phyloP scores from a whole-genome alignment of 192 early-diverging fungal species.

The Umbelopsis sp. region DNA sequence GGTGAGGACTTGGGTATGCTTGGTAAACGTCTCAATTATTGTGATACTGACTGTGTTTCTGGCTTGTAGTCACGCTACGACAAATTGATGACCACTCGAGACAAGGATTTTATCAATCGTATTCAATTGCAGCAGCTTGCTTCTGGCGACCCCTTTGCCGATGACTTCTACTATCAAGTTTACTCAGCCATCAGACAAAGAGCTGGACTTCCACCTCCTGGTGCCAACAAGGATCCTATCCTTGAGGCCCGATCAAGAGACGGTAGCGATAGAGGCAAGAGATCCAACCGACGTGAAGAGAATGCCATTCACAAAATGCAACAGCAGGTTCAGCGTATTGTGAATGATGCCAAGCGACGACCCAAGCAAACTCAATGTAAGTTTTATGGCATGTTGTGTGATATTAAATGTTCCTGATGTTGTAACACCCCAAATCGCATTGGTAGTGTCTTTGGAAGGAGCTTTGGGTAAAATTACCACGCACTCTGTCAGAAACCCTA shows the following conservation, averaged over 20 bases:
- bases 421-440: neutral
- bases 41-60: neutral
- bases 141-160: conserved; percentile 87
- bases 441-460: conserved; percentile 84
- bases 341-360: conserved; percentile 87
- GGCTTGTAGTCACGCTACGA: conserved; percentile 73
- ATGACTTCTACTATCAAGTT: conserved; percentile 97
- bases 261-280: conserved; percentile 28
- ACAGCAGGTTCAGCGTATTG: conserved; percentile 94
- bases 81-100: conserved; percentile 89
- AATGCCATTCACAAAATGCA: conserved; percentile 78
- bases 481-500: conserved; percentile 86
- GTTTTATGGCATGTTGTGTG: neutral
- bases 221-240: conserved; percentile 25
- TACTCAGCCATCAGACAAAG: conserved; percentile 73
- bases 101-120: conserved; percentile 92
- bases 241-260: conserved; percentile 24
- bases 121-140: conserved; percentile 96
- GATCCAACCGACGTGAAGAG: conserved; percentile 50
- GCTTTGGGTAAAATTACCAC: conserved; percentile 94
- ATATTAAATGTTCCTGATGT: neutral
- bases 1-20: conserved; percentile 12
- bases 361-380: conserved; percentile 82
- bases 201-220: conserved; percentile 39
- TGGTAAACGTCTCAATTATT: neutral